Conservation (phyloP, 495 filamentous ascomycete species). For the Neurospora intermedia region DNA sequence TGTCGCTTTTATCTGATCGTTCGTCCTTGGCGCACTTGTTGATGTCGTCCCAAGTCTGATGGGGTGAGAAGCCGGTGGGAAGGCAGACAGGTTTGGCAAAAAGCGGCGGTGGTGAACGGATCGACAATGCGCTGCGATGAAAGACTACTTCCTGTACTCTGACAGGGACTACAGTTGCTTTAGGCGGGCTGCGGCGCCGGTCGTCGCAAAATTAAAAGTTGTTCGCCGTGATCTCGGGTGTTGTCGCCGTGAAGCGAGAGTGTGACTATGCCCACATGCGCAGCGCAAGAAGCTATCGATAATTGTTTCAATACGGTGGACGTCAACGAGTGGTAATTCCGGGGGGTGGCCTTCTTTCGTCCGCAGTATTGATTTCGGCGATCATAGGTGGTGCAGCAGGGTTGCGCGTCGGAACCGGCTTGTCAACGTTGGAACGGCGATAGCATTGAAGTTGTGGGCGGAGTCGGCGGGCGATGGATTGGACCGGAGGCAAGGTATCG, state of each 20-base stretch:
- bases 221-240: neutral
- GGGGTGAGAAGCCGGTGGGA: neutral
- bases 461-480: neutral
- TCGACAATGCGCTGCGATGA: neutral
- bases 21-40: neutral
- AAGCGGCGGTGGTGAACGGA: slow-evolving; percentile 1
- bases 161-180: neutral
- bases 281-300: neutral
- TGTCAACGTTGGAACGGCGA: neutral
- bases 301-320: neutral
- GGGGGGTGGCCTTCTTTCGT: neutral
- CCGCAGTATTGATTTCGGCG: neutral
- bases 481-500: neutral
- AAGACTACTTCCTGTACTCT: neutral
- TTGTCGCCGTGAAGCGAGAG: neutral
- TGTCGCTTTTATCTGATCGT: neutral
- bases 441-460: neutral
- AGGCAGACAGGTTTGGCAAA: neutral
- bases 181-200: neutral
- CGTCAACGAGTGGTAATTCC: neutral
- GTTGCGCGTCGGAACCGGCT: neutral
- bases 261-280: neutral
- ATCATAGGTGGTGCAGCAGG: neutral
- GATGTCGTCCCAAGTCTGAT: neutral
- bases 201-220: neutral